Conservation (phyloP, 805 yeast genomes). For the Pichia heedii region DNA sequence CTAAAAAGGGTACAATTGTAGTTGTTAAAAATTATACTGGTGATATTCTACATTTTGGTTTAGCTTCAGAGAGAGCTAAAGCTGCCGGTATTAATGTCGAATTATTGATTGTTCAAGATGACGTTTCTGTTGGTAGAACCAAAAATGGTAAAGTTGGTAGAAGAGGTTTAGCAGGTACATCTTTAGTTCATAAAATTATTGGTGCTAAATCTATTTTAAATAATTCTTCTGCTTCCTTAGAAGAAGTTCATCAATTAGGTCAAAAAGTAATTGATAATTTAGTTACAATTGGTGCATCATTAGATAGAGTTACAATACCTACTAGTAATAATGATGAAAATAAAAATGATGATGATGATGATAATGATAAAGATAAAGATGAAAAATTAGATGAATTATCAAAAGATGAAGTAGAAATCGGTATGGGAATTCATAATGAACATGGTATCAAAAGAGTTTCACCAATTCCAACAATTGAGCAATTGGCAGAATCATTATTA, state of each 20-base stretch:
- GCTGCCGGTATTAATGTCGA: slow-evolving; percentile 66
- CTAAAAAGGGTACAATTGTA: slow-evolving; percentile 58
- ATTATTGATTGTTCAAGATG: slow-evolving; percentile 77
- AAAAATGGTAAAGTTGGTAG: slow-evolving; percentile 91
- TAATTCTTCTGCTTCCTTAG: slow-evolving; percentile 32
- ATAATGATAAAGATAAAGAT: slow-evolving; percentile 27
- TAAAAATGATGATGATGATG: slow-evolving; percentile 1
- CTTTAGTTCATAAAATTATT: slow-evolving; percentile 72
- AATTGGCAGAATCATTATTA: slow-evolving; percentile 49
- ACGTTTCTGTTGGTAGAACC: slow-evolving; percentile 85
- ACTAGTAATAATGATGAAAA: too few species aligned
- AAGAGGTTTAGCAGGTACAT: slow-evolving; percentile 90
- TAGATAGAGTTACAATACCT: slow-evolving; percentile 90
- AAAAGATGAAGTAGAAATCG: slow-evolving; percentile 70
- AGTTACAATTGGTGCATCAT: slow-evolving; percentile 83
- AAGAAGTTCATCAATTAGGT: slow-evolving; percentile 51
- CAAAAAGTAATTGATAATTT: slow-evolving; percentile 49
- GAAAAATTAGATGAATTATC: slow-evolving; percentile 34
- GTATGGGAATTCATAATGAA: slow-evolving; percentile 95
- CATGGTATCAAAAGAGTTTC: slow-evolving; percentile 64
- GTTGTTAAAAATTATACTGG: slow-evolving; percentile 93
- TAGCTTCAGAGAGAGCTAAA: slow-evolving; percentile 83
- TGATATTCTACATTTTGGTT: slow-evolving; percentile 85
- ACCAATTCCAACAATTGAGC: slow-evolving; percentile 65
- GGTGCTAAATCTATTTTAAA: slow-evolving; percentile 48